Evolutionary conservation across 116 monocot species (phyloP).

Genomic region (Trichopus zeylanicus): DNA sequence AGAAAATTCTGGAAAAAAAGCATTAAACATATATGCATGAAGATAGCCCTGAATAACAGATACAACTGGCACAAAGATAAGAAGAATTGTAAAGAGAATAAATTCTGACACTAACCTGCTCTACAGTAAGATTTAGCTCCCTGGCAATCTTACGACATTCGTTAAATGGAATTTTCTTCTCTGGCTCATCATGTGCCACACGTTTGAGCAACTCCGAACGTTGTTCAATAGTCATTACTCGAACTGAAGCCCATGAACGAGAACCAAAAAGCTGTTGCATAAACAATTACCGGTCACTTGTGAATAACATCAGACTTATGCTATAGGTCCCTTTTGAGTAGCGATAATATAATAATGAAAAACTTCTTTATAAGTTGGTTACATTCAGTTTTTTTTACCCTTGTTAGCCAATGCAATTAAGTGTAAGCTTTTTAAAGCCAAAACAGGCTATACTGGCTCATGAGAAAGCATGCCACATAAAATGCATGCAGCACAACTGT

Average conservation of each 20-base stretch:
- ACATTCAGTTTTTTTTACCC: too few species aligned
- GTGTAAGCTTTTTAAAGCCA: too few species aligned
- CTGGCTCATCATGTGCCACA: conserved; percentile 23
- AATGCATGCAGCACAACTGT: too few species aligned
- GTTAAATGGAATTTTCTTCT: conserved; percentile 57
- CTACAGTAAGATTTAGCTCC: conserved; percentile 68
- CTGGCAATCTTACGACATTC: conserved; percentile 71
- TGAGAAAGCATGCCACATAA: too few species aligned
- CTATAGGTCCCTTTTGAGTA: too few species aligned
- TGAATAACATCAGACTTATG: too few species aligned
- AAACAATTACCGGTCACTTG: background rate
- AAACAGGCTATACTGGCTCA: too few species aligned
- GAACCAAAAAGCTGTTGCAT: conserved; percentile 31
- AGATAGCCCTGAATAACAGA: background rate
- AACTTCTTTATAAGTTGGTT: too few species aligned
- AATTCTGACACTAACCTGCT: conserved; percentile 45
- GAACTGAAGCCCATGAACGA: conserved; percentile 72
- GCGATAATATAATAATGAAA: too few species aligned
- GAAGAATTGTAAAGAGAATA: background rate
- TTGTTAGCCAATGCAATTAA: too few species aligned
- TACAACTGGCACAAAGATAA: background rate
- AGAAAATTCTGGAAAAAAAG: background rate
- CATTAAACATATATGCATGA: background rate
- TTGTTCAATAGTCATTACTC: conserved; percentile 77
- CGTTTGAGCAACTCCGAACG: conserved; percentile 47